Evolutionary conservation across 768 basidiomycete genomes (phyloP), one percentile per base, ranked within the genome.

Genomic region (Suillus spraguei): DNA sequence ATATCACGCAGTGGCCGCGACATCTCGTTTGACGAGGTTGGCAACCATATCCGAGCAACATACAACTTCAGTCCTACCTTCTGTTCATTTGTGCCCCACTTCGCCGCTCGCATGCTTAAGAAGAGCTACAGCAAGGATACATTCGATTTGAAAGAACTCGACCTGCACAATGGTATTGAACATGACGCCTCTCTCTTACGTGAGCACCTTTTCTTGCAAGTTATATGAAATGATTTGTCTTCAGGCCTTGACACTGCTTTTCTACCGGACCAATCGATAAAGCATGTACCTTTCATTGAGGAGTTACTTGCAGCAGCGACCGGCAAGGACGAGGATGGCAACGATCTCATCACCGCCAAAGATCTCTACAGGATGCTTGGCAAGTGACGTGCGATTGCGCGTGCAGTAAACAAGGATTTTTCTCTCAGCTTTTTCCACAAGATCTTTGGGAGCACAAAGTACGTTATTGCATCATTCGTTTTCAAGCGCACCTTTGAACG

Each of bases 41-140:
- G 65, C 0, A 11, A 33, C 2, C 76, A 73, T 14, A 79, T 90
- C 66, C 81, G 82, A 0, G 49, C 78, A 38, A 85, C 88, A 1
- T 93, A 83, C 79, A 93, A 93, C 76, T 91, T 92, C 67, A 78
- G 84, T 2, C 77, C 88, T 0, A 80, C 85, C 3, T 91, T 94
- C 75, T 87, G 85, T 67, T 82, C 78, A 66, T 91, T 86, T 69
- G 88, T 90, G 0, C 85, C 90, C 6, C 83, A 83, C 61, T 84
- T 77, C 68, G 81, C 83, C 0, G 89, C 92, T 3, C 70, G 77
- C 6, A 78, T 87, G 76, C 73, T 94, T 61, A 77, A 81, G 10
- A 86, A 82, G 65, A 78, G 75, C 28, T 92, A 90, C 66, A 65
- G 68, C 63, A 80, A 65, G 17, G 91, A 87, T 61, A 84, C 76